Conservation (phyloP, 2,329 filamentous ascomycete species). For the Cladosporium sp. region DNA sequence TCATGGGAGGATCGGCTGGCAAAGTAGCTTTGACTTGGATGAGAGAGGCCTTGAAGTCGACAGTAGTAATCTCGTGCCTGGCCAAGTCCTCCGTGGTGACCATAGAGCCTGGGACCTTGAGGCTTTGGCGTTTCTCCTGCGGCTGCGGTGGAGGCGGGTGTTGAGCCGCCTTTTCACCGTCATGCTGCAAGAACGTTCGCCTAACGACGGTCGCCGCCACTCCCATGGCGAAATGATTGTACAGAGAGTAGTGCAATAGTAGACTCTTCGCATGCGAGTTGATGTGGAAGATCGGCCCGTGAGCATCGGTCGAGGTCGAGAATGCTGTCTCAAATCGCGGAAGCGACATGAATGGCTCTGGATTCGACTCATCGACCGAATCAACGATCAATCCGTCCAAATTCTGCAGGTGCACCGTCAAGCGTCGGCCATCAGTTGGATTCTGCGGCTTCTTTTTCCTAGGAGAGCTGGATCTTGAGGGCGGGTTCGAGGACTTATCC, state of each 20-base stretch:
- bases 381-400: constrained; percentile 90
- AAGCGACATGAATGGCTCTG: constrained; percentile 77
- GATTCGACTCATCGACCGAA: constrained; percentile 73
- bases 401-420: constrained; percentile 74
- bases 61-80: constrained; percentile 61
- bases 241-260: constrained; percentile 82
- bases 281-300: constrained; percentile 82
- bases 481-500: constrained; percentile 27
- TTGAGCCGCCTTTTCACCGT: constrained; percentile 9
- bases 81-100: constrained; percentile 22
- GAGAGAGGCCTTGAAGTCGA: constrained; percentile 75
- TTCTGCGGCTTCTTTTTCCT: constrained; percentile 40
- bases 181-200: constrained; percentile 34
- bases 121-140: constrained; percentile 15
- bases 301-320: constrained; percentile 75
- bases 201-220: constrained; percentile 69
- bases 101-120: constrained; percentile 18
- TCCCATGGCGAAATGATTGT: constrained; percentile 83
- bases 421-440: constrained; percentile 67
- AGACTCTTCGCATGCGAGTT: constrained; percentile 75
- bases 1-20: constrained; percentile 81
- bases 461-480: constrained; percentile 32
- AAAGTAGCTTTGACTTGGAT: constrained; percentile 84
- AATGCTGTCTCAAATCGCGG: constrained; percentile 83
- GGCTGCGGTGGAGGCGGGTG: constrained; percentile 6